Base-by-base conservation (phyloP, 768 basidiomycete species). In the Lepiota subincarnata region DNA sequence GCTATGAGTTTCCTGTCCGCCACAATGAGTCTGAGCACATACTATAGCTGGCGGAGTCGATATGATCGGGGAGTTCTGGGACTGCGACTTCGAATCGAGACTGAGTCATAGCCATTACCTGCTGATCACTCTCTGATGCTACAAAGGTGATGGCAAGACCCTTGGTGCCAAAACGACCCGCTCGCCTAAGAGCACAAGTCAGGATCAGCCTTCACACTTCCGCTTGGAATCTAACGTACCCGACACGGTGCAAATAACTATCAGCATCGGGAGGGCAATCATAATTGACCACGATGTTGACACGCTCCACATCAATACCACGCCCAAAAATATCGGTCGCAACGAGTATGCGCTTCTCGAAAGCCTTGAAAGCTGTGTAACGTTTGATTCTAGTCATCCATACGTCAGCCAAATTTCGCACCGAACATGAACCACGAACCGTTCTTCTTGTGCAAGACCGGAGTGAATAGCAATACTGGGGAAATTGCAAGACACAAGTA, bases 231-330 rank as follows among this genome's bases (percentile, higher is more conserved):
- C 16, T 47, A 11, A 72, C 85, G 36, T 64, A 89, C 88, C 90
- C 97, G 55, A 99, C 97, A 71, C 97, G 89, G 70, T 99, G 97
- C 41, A 99, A 81, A 69, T 99, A 99, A 57, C 91, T 95, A 73
- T 99, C 97, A 18, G 97, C 96, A 63, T 99, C 97, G 36, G 88
- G 84, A 37, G 97, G 94, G 57, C 89, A 93, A 65, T 99, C 97
- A 67, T 99, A 99, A 72, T 99, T 99, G 75, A 99, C 83, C 47
- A 99, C 97, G 55, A 98, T 98, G 73, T 99, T 99, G 62, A 99
- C 97, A 57, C 97, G 93, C 69, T 99, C 97, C 18, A 99, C 96
- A 74, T 99, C 97, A 59, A 99, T 99, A 60, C 96, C 97, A 69
- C 97, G 92, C 56, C 97, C 97, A 57, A 99, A 99, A 60, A 99